These are phyloP conservation scores for Colletotrichum tanaceti DNA, from an alignment of 2,329 filamentous ascomycete genomes.

Conservation along the genomic window DNA sequence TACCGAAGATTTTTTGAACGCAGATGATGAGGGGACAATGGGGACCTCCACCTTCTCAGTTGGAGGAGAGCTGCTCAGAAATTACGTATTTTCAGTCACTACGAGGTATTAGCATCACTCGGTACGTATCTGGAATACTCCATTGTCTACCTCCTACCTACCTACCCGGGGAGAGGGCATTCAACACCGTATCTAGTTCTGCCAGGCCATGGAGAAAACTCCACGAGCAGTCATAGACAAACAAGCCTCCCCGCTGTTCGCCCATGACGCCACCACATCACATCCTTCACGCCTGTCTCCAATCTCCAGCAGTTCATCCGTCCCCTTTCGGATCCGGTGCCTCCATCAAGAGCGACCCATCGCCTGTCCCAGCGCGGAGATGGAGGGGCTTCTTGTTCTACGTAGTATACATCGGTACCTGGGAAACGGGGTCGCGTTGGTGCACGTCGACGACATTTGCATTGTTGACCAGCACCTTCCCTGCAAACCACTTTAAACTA, in stretches of 20 bases:
- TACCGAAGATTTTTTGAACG: neutral
- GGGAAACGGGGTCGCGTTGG: conserved; percentile 20
- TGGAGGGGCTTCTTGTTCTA: conserved; percentile 11
- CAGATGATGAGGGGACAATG: conserved; percentile 16
- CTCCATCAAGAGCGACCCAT: conserved; percentile 30
- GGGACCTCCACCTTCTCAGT: conserved; percentile 12
- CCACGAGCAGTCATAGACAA: neutral
- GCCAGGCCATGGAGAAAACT: neutral
- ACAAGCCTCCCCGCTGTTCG: neutral
- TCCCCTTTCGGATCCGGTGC: conserved; percentile 28
- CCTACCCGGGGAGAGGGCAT: too few relatives aligned
- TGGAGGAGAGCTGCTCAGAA: conserved; percentile 4
- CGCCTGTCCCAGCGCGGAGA: conserved; percentile 34
- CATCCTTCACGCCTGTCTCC: neutral
- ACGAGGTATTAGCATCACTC: too few relatives aligned
- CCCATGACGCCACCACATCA: neutral
- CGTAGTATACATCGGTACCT: too few relatives aligned
- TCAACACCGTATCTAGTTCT: too few relatives aligned
- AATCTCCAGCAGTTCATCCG: conserved; percentile 9
- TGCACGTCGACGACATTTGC: conserved; percentile 24
- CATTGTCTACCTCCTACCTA: too few relatives aligned
- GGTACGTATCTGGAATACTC: too few relatives aligned
- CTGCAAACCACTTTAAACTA: conserved; percentile 32
- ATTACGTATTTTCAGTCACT: neutral
- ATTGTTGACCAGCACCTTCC: conserved; percentile 32